Evolutionary conservation across 352 stramenopile genomes (phyloP), one percentile per base, ranked within the genome.

Genomic region (Phytophthora sp.): DNA sequence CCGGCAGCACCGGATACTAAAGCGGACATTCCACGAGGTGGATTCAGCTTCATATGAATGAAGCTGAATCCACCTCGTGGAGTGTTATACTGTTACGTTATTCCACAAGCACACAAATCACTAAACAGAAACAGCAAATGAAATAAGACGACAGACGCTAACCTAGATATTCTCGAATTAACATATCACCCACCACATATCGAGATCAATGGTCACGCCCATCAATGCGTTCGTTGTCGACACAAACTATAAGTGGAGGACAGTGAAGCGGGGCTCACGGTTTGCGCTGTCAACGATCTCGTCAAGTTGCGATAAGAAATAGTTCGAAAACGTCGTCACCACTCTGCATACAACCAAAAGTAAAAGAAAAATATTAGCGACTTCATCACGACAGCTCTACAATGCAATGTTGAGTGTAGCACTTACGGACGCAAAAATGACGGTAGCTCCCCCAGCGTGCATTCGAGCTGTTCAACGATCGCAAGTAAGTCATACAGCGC

Each of bases 341-440:
- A 42, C 30, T 30, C 65, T 73, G 45, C 4, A 21, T 31, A 45
- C 23, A 47, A 64, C 4, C 9, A 38, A 46, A 41, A 47, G 7
- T 46, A 31, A 39, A 21, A 60, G 1, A 4, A 20, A 20, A 26
- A 27, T 20, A 65, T 41, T 8, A 23, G 20, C 47, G 36, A 39
- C 9, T 52, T 30, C 7, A 63, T 16, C 4, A 30, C 16, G 26
- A 21, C 7, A 24, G 15, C 35, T 11, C 15, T 21, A 27, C 16
- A 4, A 54, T 4, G 29, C 18, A 9, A 29, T 29, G 11, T 60
- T 13, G 27, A 27, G n/a, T 41, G 36, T 49, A 11, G 8, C 18
- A 71, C 66, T 68, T 76, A 75, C 73, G 62, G 53, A 16, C 38
- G 53, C 31, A 80, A 36, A n/a, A 61, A 55, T 16, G 23, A 30